Base-by-base conservation (phyloP, 164 flowering plant species). In the Dillenia turbinata region DNA sequence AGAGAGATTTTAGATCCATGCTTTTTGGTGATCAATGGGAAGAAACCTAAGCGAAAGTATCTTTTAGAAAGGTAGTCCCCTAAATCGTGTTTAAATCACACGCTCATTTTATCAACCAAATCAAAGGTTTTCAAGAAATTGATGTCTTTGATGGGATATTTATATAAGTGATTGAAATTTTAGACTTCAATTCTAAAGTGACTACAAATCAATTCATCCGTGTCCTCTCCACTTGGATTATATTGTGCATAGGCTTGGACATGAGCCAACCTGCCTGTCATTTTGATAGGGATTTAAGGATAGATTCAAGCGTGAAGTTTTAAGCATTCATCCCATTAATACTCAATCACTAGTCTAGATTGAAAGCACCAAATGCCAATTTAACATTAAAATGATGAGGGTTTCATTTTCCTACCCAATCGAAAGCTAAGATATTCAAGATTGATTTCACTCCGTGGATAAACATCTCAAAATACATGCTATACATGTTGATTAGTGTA, bases 51-150 rank as follows among this genome's bases (percentile, higher is more conserved):
- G 62, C 83, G 79, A 55, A 85, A 76, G 66, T 71, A 81, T 70
- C 85, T 85, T 69, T 76, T 87, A 58, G 93, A 89, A 62, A 81
- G 93, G 96, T 85, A 68, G 44, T 4, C 7, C 6, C 6, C 40
- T 33, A 4, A 33, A 33, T 33, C 5, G 1, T 9, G 9, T 24
- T 44, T 54, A 47, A 2, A 26, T n/a, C 13, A 24, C 52, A 11
- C 59, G 11, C 10, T 47, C 15, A 22, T 33, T 10, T 26, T 44
- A 49, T 59, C 12, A n/a, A 0, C n/a, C 15, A 10, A 11, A 1
- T 54, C 16, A 9, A 17, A 26, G 7, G 40, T 33, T 7, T 33
- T 33, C 40, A 33, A 7, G 5, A 33, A 19, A 33, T 33, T 33
- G 40, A 7, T 33, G 40, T 33, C 40, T 26, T 22, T 13, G 4